Percentiles rank a stretch among this genome's conserved stretches.
Conservation (phyloP, 169 alveolate genomes). For the Plasmodium gonderi region DNA sequence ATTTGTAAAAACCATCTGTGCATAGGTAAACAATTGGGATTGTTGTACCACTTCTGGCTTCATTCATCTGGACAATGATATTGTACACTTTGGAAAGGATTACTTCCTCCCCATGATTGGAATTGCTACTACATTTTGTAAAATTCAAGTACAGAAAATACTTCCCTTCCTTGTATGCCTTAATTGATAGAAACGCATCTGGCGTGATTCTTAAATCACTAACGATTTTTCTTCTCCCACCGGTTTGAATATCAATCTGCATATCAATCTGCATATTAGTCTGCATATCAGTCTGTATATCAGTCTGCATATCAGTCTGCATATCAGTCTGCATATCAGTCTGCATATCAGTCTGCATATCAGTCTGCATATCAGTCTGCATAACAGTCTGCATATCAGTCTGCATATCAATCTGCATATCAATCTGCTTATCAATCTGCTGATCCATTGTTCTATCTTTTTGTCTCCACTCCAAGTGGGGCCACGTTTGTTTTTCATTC, state of each 20-base stretch:
- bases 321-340: neutral
- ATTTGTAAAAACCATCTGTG: constrained; percentile 7
- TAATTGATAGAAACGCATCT: constrained; percentile 35
- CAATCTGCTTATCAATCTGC: neutral
- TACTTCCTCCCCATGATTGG: neutral
- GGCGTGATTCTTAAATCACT: constrained; percentile 1
- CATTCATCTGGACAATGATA: constrained; percentile 6
- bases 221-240: neutral
- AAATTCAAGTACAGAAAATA: constrained; percentile 34
- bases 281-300: neutral
- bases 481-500: neutral
- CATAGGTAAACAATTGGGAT: constrained; percentile 4
- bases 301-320: neutral
- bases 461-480: too few relatives aligned
- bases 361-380: neutral
- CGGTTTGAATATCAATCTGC: neutral
- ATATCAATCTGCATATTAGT: neutral
- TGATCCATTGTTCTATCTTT: too few relatives aligned
- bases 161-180: constrained; percentile 29
- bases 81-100: constrained; percentile 31
- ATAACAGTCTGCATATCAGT: neutral
- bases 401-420: neutral
- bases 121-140: neutral
- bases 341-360: neutral
- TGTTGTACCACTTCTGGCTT: neutral